Conservation (phyloP, 306 rosid species). For the Crotalaria pallida region DNA sequence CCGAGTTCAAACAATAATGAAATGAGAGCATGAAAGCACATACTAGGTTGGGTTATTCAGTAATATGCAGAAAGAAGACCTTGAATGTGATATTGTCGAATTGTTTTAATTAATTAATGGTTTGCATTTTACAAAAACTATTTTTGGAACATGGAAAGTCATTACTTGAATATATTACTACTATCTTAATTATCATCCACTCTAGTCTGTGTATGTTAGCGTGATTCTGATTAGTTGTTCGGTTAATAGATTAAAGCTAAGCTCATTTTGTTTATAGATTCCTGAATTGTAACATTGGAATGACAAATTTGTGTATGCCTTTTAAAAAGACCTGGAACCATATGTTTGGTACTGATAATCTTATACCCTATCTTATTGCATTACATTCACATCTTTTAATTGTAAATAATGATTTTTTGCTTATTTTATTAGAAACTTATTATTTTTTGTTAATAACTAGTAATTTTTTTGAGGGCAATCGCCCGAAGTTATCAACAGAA, state of each 20-base stretch:
- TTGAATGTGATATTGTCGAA: background rate
- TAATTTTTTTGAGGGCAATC: too few relatives aligned
- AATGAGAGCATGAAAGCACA: background rate
- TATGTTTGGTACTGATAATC: background rate
- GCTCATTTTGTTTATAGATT: background rate
- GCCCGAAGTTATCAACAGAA: background rate
- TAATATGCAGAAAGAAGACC: background rate
- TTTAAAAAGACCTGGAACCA: background rate
- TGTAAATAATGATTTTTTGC: background rate
- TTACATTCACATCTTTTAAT: background rate
- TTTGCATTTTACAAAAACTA: too few relatives aligned
- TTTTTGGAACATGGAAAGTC: background rate
- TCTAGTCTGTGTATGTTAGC: too few relatives aligned
- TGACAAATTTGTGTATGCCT: background rate
- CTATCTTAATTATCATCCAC: too few relatives aligned
- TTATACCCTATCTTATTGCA: background rate
- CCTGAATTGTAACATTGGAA: background rate
- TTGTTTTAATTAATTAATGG: too few relatives aligned
- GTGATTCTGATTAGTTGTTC: too few relatives aligned
- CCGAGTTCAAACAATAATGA: background rate
- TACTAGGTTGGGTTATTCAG: background rate
- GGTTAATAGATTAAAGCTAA: too few relatives aligned
- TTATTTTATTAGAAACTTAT: background rate
- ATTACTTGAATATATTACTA: too few relatives aligned
- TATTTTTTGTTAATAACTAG: background rate